These are phyloP conservation scores for Chaetoceros tenuissimus DNA, from an alignment of 108 stramenopile genomes.

Conservation along the genomic window DNA sequence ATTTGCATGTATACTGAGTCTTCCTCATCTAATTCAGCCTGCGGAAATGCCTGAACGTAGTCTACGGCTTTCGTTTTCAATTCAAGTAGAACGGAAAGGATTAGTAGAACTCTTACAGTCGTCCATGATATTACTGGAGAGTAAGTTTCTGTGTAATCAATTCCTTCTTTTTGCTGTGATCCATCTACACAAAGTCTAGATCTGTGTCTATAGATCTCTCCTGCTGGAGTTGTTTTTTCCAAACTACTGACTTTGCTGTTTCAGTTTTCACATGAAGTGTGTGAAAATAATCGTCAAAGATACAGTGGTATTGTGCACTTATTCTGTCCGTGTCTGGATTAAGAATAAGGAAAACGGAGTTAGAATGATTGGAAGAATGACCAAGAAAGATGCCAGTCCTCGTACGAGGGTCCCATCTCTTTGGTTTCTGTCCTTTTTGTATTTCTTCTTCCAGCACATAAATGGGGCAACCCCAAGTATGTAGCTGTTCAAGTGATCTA, in stretches of 20 bases:
- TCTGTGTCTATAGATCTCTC: too few relatives aligned
- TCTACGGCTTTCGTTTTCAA: slow-evolving; percentile 1
- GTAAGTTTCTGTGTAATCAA: slow-evolving; percentile 24
- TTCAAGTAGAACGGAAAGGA: background rate
- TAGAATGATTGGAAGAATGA: background rate
- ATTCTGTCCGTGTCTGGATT: slow-evolving; percentile 2
- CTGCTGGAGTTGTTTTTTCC: too few relatives aligned
- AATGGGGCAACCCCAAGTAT: slow-evolving; percentile 11
- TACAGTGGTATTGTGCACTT: slow-evolving; percentile 27
- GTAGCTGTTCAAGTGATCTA: slow-evolving; percentile 6
- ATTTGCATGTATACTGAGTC: slow-evolving; percentile 22
- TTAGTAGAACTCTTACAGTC: slow-evolving; percentile 3
- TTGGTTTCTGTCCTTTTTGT: background rate
- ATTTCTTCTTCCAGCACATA: slow-evolving; percentile 6
- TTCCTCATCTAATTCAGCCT: slow-evolving; percentile 13
- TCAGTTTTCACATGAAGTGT: too few relatives aligned
- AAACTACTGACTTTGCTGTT: too few relatives aligned
- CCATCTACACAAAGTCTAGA: slow-evolving; percentile 15
- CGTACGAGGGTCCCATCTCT: background rate
- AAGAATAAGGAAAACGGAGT: background rate
- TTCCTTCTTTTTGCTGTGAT: slow-evolving; percentile 23
- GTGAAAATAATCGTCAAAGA: slow-evolving; percentile 31
- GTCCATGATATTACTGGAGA: slow-evolving; percentile 19
- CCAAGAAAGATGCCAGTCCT: background rate
- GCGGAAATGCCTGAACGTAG: slow-evolving; percentile 9